Percentiles rank a stretch among this genome's conserved stretches.
Evolutionary conservation across 176 grass and related monocot species (phyloP).

Genomic region (Aegilops umbellulata): DNA sequence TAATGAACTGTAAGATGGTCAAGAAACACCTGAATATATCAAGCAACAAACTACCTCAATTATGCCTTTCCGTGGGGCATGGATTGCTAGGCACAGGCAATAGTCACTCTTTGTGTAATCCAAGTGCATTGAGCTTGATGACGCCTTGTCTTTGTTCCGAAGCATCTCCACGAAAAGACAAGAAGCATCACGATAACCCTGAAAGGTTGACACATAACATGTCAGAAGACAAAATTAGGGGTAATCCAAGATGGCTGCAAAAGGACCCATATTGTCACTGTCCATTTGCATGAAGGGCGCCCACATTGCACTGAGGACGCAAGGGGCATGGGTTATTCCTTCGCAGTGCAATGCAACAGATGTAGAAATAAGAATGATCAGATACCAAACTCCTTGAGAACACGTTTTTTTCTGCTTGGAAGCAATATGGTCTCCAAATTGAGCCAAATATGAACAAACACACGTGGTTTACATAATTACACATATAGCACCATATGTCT

Average conservation of each 20-base stretch:
- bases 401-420: background rate
- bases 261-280: no score
- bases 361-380: background rate
- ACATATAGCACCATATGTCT: background rate
- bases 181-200: slow-evolving; percentile 97
- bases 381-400: background rate
- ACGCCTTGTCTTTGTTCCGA: slow-evolving; percentile 62
- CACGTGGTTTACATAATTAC: background rate
- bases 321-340: background rate
- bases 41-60: slow-evolving; percentile 62
- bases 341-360: background rate
- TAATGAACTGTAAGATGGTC: background rate
- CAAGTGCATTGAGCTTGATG: slow-evolving; percentile 40
- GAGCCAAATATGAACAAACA: background rate
- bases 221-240: no score
- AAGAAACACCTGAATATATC: background rate
- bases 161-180: slow-evolving; percentile 96
- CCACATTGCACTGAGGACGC: background rate
- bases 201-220: slow-evolving; percentile 18
- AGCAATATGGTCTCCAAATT: background rate
- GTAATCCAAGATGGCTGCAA: no score
- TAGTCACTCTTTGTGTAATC: slow-evolving; percentile 81
- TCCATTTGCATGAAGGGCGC: background rate
- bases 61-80: slow-evolving; percentile 93
- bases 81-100: slow-evolving; percentile 93